Evolutionary conservation across 2,329 filamentous ascomycete species (phyloP), one percentile per base, ranked within the genome.

Genomic region (Venturia carpophila): DNA sequence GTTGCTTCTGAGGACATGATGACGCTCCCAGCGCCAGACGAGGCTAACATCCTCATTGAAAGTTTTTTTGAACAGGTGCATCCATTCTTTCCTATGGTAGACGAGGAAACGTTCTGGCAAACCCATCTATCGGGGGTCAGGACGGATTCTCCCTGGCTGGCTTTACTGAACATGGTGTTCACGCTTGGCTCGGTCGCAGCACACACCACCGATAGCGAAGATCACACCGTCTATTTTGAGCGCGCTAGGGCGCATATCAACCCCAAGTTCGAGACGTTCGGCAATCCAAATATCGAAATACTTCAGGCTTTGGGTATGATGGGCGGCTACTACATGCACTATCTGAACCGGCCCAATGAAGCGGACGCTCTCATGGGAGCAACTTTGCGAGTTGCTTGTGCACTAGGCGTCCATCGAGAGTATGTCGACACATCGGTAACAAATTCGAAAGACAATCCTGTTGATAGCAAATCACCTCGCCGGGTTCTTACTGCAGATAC

Each of bases 31-130:
- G 82, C 83, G 19, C 84, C 83, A 72, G 64, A 39, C n/a, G 87
- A 88, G 69, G 87, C 87, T 19, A 84, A 88, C 72, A 84, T 84
- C 6, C 78, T 90, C 11, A 84, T 91, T 49, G 86, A 91, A 69
- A 86, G 87, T n/a, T 91, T 90, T 73, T 91, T 91, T 73, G 86
- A 87, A 69, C 83, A 86, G 41, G 83, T 89, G 30, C 89, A 91
- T 67, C 83, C 87, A 1, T 87, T 90, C 69, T 83, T 87, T 4
- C 89, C 89, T 0, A 85, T 91, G 81, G 79, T 92, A 3, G 88
- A 92, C 69, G 88, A 91, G 73, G 82, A 83, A 21, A 81, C 83
- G 11, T 90, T 91, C 73, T 84, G 86, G 68, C 84, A 85, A 11
- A 84, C 84, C 63, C 88, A 87, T 69, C 77, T 86, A 19, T 81